Base-by-base conservation (phyloP, 306 rosid genomes). In the Hylodesmum podocarpum region DNA sequence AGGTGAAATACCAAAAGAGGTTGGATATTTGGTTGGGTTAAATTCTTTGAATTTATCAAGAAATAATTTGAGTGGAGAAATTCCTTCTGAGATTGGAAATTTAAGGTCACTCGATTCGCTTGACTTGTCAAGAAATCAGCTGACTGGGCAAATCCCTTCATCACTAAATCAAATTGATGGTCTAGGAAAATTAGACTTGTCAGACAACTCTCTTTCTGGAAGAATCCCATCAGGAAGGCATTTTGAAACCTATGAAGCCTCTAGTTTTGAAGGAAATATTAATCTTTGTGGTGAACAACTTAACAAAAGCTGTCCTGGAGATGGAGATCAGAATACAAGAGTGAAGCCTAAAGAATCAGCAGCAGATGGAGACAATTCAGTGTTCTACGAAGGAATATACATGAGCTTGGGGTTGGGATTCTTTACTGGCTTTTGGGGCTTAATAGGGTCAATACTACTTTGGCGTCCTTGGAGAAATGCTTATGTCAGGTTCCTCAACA, bases 251-350 rank as follows among this genome's bases (percentile, higher is more conserved):
- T 31, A 10, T 29, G 36, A 18, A 10, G 70, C 34, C 6, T 43
- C 46, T 29, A 4, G 33, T 3, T 74, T 22, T 74, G 79, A 59
- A 41, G 70, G 70, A 11, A 74, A 74, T 74, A 16, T 8, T 3
- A 24, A 29, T 28, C 70, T 74, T 2, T 74, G 70, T 21, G 71
- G 79, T 5, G 10, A 28, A 29, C 71, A 53, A 25, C 80, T 76
- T 15, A 18, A 46, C n/a, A 44, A 19, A 74, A 29, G 0, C 1
- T 74, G 62, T 8, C 62, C 34, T n/a, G n/a, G n/a, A n/a, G n/a
- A n/a, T 0, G 62, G 3, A 44, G 62, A 74, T 21, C 2, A 18
- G 14, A n/a, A n/a, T n/a, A 36, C 65, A 33, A 2, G 4, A 34
- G 22, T 13, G 21, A 24, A 36, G 8, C 65, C 65, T 29, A 34